Conservation (phyloP, 108 stramenopile species). For the Pseudonitzschia delicatissima region DNA sequence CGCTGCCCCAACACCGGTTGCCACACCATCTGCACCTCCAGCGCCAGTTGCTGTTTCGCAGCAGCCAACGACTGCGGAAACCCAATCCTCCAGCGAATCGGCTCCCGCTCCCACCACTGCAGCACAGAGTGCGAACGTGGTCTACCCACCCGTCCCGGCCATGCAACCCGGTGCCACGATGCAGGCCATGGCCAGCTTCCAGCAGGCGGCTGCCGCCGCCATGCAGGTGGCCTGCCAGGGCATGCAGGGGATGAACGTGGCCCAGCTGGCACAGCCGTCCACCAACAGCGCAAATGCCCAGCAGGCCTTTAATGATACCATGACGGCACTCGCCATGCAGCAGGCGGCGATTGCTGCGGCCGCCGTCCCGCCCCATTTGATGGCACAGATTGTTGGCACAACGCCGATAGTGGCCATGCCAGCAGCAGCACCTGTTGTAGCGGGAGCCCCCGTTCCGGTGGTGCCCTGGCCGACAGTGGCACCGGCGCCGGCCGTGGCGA, state of each 20-base stretch:
- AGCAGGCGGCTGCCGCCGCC: conserved; percentile 58
- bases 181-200: conserved; percentile 71
- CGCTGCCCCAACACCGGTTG: conserved; percentile 39
- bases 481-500: background rate
- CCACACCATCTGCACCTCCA: conserved; percentile 22
- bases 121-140: background rate
- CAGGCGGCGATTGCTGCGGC: conserved; percentile 44
- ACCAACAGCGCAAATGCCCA: conserved; percentile 20
- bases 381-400: background rate
- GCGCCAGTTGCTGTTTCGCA: conserved; percentile 38
- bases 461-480: background rate
- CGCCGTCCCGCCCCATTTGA: conserved; percentile 22
- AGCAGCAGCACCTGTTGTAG: background rate
- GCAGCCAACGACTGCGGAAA: conserved; percentile 38
- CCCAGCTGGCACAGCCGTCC: conserved; percentile 18
- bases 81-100: conserved; percentile 33
- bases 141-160: conserved; percentile 16
- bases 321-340: conserved; percentile 60
- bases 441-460: conserved; percentile 1
- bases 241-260: conserved; percentile 32
- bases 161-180: conserved; percentile 65
- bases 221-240: conserved; percentile 54
- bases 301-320: conserved; percentile 50
- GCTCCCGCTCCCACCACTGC: background rate
- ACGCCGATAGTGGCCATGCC: no score